Evolutionary conservation across 495 filamentous ascomycete genomes (phyloP).

Genomic region (Hypoxylon perforatum): DNA sequence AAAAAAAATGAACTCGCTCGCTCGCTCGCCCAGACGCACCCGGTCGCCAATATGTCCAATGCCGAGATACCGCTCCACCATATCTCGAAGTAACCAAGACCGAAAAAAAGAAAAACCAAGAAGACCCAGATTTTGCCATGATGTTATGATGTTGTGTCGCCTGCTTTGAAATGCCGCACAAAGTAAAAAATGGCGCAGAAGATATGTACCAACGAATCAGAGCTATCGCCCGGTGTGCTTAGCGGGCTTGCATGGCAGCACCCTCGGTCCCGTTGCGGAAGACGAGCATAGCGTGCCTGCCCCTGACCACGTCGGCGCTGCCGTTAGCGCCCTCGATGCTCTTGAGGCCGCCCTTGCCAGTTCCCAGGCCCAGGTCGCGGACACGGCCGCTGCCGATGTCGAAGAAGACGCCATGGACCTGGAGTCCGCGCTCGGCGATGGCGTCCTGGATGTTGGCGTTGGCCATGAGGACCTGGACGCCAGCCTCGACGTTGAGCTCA

Average conservation of each 20-base stretch:
- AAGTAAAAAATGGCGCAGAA: neutral
- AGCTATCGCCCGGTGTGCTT: neutral
- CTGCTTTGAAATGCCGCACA: neutral
- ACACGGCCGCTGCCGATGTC: slow-evolving; percentile 72
- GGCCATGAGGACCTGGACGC: slow-evolving; percentile 70
- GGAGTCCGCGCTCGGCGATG: slow-evolving; percentile 72
- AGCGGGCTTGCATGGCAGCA: slow-evolving; percentile 38
- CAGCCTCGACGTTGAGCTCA: slow-evolving; percentile 76
- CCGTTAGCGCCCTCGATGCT: slow-evolving; percentile 16
- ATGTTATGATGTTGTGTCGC: neutral
- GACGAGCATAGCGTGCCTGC: slow-evolving; percentile 62
- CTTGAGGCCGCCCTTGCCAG: slow-evolving; percentile 41
- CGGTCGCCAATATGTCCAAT: neutral
- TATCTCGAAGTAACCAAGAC: too few relatives aligned
- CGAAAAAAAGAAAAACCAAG: neutral
- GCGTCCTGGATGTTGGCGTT: slow-evolving; percentile 71
- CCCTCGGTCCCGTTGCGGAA: slow-evolving; percentile 51
- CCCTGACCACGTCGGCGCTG: slow-evolving; percentile 50
- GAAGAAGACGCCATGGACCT: slow-evolving; percentile 79
- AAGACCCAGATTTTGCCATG: neutral
- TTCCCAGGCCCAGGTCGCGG: slow-evolving; percentile 65
- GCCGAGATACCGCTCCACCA: neutral
- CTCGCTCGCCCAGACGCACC: neutral
- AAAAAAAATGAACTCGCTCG: neutral
- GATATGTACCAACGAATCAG: neutral